Conservation (phyloP, 2,329 filamentous ascomycete species). For the Rachicladosporium sp. region DNA sequence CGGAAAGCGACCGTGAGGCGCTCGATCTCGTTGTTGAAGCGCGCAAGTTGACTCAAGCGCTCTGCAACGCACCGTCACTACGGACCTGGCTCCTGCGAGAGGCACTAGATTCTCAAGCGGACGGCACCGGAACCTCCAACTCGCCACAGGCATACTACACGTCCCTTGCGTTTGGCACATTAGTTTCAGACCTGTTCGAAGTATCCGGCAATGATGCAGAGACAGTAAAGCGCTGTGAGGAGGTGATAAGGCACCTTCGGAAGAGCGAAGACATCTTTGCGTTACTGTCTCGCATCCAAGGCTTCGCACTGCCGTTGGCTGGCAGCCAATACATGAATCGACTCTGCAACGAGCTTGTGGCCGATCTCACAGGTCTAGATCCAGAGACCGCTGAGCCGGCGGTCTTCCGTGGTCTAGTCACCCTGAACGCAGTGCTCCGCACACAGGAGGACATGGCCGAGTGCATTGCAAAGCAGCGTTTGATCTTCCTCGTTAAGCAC, state of each 20-base stretch:
- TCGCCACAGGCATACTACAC: conserved; percentile 28
- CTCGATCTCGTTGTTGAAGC: conserved; percentile 41
- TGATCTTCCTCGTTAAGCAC: conserved; percentile 74
- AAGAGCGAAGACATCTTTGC: conserved; percentile 32
- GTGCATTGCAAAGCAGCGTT: conserved; percentile 47
- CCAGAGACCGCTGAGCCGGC: conserved; percentile 17
- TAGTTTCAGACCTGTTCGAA: conserved; percentile 29
- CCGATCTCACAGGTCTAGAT: conserved; percentile 45
- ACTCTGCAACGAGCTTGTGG: conserved; percentile 48
- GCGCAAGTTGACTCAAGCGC: conserved; percentile 29
- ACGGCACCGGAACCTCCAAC: neutral
- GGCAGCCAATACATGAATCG: conserved; percentile 36
- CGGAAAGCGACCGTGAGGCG: conserved; percentile 40
- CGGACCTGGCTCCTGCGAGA: neutral
- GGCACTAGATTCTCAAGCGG: neutral
- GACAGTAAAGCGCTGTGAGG: conserved; percentile 24
- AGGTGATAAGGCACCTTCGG: conserved; percentile 19
- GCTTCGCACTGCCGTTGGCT: conserved; percentile 37
- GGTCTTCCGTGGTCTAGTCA: conserved; percentile 34
- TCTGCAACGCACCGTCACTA: conserved; percentile 24
- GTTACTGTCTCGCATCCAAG: conserved; percentile 36
- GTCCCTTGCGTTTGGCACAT: conserved; percentile 26
- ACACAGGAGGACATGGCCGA: conserved; percentile 36
- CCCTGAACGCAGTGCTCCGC: conserved; percentile 43
- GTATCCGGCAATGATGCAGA: conserved; percentile 28